Percentiles rank a stretch among this genome's conserved stretches.
Evolutionary conservation across 2,329 filamentous ascomycete genomes (phyloP).

Genomic region (Pyrenophora teres): DNA sequence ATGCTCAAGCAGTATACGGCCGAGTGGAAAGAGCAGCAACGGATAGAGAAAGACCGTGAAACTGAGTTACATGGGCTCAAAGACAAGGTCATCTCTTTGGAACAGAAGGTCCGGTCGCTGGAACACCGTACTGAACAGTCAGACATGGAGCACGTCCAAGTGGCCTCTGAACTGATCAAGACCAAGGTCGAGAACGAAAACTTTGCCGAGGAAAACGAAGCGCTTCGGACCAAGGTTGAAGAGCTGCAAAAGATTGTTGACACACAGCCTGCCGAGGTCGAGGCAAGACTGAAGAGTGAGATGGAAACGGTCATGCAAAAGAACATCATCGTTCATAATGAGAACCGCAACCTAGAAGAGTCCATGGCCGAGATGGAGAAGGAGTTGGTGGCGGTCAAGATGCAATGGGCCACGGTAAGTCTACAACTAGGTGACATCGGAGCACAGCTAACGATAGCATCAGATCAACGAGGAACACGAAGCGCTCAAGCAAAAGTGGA

Average conservation of each 20-base stretch:
- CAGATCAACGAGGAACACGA: constrained; percentile 57
- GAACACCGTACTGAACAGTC: constrained; percentile 88
- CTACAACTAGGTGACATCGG: neutral
- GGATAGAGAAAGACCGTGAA: constrained; percentile 80
- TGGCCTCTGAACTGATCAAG: constrained; percentile 88
- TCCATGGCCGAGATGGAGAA: constrained; percentile 91
- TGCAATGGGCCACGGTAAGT: constrained; percentile 92
- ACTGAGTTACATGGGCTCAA: constrained; percentile 74
- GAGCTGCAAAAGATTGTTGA: constrained; percentile 88
- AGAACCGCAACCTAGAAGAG: constrained; percentile 86
- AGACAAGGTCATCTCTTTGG: constrained; percentile 62
- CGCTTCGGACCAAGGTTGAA: constrained; percentile 78
- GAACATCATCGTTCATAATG: constrained; percentile 91
- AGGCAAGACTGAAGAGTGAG: constrained; percentile 78
- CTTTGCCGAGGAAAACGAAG: constrained; percentile 87
- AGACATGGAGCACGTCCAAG: constrained; percentile 85
- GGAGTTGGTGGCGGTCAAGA: constrained; percentile 88
- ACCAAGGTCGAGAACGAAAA: constrained; percentile 94
- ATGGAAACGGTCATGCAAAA: constrained; percentile 91
- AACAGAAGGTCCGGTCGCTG: constrained; percentile 77
- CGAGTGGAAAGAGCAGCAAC: constrained; percentile 92
- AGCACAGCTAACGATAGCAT: constrained; percentile 19
- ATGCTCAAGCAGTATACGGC: constrained; percentile 77
- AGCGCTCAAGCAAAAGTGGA: constrained; percentile 55
- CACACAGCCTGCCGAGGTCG: constrained; percentile 85